Percentiles rank a stretch among this genome's conserved stretches.
phyloP scores from a whole-genome alignment of 805 yeast genomes.

The Candida vaughaniae region DNA sequence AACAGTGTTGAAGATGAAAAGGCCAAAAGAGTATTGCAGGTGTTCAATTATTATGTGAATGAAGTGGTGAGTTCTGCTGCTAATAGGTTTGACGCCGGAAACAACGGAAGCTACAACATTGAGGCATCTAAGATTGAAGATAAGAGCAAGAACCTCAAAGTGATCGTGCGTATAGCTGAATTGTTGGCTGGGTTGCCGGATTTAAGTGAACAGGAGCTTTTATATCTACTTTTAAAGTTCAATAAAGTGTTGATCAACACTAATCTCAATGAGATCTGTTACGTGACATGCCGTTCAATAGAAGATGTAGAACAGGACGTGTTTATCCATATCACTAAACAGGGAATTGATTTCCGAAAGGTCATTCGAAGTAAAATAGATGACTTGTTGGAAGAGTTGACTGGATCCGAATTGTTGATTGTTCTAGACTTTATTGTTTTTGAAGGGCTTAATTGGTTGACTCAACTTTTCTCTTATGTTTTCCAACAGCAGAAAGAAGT shows the following conservation, averaged over 20 bases:
- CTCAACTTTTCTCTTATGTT: constrained; percentile 25
- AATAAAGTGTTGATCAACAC: constrained; percentile 24
- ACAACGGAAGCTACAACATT: constrained; percentile 1
- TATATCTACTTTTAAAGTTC: constrained; percentile 35
- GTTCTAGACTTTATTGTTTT: constrained; percentile 37
- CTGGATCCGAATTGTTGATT: neutral
- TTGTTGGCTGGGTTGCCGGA: constrained; percentile 1
- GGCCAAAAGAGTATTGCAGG: constrained; percentile 25
- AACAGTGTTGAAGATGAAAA: constrained; percentile 14
- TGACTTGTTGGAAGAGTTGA: constrained; percentile 5
- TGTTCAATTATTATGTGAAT: constrained; percentile 30
- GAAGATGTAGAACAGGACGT: constrained; percentile 29
- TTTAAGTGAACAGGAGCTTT: constrained; percentile 22
- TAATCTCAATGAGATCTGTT: constrained; percentile 34
- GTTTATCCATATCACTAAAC: constrained; percentile 33
- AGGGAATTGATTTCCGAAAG: constrained; percentile 31
- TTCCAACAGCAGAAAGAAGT: constrained; percentile 16
- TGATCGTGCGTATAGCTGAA: constrained; percentile 1
- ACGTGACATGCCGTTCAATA: constrained; percentile 33
- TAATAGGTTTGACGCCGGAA: constrained; percentile 2
- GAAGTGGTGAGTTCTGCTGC: constrained; percentile 19
- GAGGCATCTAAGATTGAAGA: neutral
- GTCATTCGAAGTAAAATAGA: constrained; percentile 9
- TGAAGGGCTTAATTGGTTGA: constrained; percentile 39
- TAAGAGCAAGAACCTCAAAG: neutral